phyloP scores from a whole-genome alignment of 768 basidiomycete genomes.

The Boletus insuetus region DNA sequence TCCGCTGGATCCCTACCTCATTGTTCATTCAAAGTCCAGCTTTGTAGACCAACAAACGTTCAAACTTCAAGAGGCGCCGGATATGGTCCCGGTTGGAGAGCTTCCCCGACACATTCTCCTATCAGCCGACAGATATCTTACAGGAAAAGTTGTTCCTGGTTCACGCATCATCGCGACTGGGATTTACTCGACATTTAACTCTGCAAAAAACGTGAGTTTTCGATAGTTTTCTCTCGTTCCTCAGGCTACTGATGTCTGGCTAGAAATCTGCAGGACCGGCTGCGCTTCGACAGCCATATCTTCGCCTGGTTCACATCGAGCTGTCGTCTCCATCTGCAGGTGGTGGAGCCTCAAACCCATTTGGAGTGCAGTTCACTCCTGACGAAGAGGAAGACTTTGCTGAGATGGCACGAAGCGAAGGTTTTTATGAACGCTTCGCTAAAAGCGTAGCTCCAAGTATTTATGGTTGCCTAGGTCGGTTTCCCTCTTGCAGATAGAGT shows the following conservation, averaged over 20 bases:
- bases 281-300: conserved; percentile 90
- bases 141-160: conserved; percentile 92
- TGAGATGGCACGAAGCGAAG: conserved; percentile 84
- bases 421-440: conserved; percentile 91
- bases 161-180: conserved; percentile 95
- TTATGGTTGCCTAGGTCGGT: conserved; percentile 83
- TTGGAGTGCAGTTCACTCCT: conserved; percentile 85
- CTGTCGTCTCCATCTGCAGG: conserved; percentile 76
- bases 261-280: conserved; percentile 82
- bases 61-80: conserved; percentile 97
- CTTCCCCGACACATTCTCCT: conserved; percentile 93
- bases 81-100: conserved; percentile 99
- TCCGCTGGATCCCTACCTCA: conserved; percentile 92
- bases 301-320: conserved; percentile 91
- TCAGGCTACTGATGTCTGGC: background rate
- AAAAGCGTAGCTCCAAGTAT: conserved; percentile 96
- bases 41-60: conserved; percentile 96
- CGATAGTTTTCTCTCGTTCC: background rate
- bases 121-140: conserved; percentile 86
- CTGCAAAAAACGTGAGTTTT: conserved; percentile 70
- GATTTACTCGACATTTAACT: conserved; percentile 94
- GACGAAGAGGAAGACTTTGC: conserved; percentile 98
- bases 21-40: conserved; percentile 89
- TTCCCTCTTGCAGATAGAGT: background rate
- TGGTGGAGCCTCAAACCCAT: conserved; percentile 73